Conservation (phyloP, 345 rosid genomes). For the Pistacia integerrima region DNA sequence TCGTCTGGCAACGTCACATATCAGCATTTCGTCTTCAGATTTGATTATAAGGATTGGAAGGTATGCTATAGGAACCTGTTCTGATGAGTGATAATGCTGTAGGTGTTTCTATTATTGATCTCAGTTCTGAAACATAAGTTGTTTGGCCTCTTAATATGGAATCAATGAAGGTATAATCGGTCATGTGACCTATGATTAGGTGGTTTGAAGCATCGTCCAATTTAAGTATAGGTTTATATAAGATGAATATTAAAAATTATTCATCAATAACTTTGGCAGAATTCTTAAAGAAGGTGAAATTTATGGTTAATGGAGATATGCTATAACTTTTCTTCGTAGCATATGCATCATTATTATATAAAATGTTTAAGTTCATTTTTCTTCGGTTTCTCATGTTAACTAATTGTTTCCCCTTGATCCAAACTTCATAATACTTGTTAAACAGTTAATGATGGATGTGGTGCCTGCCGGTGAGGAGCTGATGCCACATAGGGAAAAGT, state of each 20-base stretch:
- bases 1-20: slow-evolving; percentile 64
- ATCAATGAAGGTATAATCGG: neutral
- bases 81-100: neutral
- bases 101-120: neutral
- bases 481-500: slow-evolving; percentile 62
- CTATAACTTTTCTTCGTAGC: neutral
- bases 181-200: neutral
- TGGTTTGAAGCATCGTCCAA: neutral
- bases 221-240: neutral
- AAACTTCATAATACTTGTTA: neutral
- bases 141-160: neutral
- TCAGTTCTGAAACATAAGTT: neutral
- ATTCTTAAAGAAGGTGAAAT: neutral
- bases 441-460: slow-evolving; percentile 54
- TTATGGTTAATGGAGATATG: neutral
- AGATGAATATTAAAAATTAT: neutral
- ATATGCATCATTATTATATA: neutral
- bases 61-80: slow-evolving; percentile 31
- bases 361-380: neutral
- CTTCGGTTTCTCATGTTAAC: too few relatives aligned
- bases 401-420: neutral
- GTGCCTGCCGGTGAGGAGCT: slow-evolving; percentile 71
- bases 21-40: slow-evolving; percentile 84
- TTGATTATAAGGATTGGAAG: slow-evolving; percentile 92
- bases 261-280: neutral